Percentiles rank a stretch among this genome's conserved stretches.
Conservation (phyloP, 768 basidiomycete genomes). For the Lactarius hatsudake region DNA sequence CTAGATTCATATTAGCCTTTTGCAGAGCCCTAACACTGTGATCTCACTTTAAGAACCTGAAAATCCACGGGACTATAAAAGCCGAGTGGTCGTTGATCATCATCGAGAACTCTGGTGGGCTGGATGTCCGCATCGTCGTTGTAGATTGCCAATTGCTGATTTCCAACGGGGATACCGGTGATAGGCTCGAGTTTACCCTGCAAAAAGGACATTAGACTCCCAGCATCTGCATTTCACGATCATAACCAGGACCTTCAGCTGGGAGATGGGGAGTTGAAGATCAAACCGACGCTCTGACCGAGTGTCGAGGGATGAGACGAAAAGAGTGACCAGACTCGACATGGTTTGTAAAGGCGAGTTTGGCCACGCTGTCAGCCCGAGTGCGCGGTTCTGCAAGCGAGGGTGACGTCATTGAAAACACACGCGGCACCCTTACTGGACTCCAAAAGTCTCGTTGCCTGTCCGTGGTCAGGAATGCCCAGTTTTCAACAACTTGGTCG, state of each 20-base stretch:
- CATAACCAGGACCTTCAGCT: conserved; percentile 67
- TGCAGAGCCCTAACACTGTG: background rate
- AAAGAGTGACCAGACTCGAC: conserved; percentile 59
- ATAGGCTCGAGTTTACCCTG: conserved; percentile 74
- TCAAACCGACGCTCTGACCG: conserved; percentile 87
- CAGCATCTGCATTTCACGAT: background rate
- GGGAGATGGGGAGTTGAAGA: conserved; percentile 64
- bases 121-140: conserved; percentile 53
- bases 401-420: background rate
- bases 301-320: conserved; percentile 83
- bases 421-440: too few species aligned
- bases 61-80: conserved; percentile 73
- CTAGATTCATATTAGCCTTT: conserved; percentile 37
- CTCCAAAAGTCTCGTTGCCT: background rate
- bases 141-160: conserved; percentile 66
- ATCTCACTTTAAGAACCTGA: conserved; percentile 76
- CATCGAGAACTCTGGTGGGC: conserved; percentile 54
- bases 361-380: background rate
- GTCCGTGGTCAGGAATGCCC: background rate
- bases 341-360: conserved; percentile 29
- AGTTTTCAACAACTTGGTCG: background rate
- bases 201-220: background rate
- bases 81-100: conserved; percentile 66
- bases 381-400: background rate
- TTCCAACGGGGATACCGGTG: conserved; percentile 80